Evolutionary conservation across 768 basidiomycete genomes (phyloP).

Genomic region (Hebeloma cylindrosporum): DNA sequence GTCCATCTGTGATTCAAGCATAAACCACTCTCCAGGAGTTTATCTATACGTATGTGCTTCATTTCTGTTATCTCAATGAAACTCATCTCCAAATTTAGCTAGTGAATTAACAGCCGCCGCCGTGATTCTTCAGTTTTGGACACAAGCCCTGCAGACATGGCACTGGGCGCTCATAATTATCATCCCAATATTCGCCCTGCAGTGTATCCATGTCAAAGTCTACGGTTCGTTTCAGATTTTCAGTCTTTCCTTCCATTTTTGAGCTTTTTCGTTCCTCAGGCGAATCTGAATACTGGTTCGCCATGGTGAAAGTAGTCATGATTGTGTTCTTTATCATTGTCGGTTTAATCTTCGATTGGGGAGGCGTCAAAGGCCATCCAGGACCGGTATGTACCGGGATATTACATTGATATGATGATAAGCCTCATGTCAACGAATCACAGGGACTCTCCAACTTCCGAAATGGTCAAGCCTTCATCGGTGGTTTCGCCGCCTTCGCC

Average conservation of each 20-base stretch:
- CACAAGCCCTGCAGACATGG: constrained; percentile 49
- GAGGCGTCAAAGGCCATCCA: constrained; percentile 55
- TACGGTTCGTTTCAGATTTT: constrained; percentile 39
- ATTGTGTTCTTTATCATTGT: constrained; percentile 62
- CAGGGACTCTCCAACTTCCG: constrained; percentile 54
- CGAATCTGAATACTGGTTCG: constrained; percentile 65
- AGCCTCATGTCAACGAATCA: constrained; percentile 18
- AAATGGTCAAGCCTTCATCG: constrained; percentile 50
- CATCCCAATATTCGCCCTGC: constrained; percentile 49
- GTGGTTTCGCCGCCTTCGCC: constrained; percentile 51
- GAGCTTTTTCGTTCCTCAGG: constrained; percentile 29
- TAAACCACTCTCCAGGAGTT: constrained; percentile 20
- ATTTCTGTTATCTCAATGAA: background rate
- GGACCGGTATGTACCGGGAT: constrained; percentile 50
- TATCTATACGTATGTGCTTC: constrained; percentile 24
- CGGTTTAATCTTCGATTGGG: constrained; percentile 63
- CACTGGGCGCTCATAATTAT: constrained; percentile 58
- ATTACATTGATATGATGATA: constrained; percentile 1
- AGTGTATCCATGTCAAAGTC: constrained; percentile 56
- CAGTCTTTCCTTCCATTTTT: background rate
- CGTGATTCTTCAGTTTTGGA: constrained; percentile 54
- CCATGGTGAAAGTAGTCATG: constrained; percentile 62
- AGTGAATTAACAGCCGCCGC: constrained; percentile 60
- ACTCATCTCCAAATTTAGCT: constrained; percentile 31
- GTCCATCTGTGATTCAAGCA: background rate